A percentile compares a stretch with the other conserved stretches of the same genome.
Conservation (phyloP, 352 stramenopile genomes). For the Halophytophthora batemanensis region DNA sequence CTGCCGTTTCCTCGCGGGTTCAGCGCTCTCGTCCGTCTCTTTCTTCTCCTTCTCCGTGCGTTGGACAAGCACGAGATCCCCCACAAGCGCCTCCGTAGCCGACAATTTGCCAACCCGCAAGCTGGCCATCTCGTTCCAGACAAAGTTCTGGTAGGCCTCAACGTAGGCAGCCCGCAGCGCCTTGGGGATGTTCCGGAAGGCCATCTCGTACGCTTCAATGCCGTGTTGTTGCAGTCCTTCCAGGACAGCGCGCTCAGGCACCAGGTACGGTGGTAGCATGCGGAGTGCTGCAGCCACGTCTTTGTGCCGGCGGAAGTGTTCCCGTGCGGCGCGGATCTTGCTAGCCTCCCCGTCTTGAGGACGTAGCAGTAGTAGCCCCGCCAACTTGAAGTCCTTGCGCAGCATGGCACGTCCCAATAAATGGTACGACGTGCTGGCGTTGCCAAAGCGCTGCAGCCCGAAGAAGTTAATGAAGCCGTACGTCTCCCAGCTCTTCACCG, state of each 20-base stretch:
- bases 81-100: slow-evolving; percentile 57
- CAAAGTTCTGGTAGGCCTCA: slow-evolving; percentile 90
- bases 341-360: slow-evolving; percentile 78
- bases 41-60: slow-evolving; percentile 10
- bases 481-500: slow-evolving; percentile 46
- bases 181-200: slow-evolving; percentile 62
- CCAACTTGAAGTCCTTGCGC: slow-evolving; percentile 92
- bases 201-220: slow-evolving; percentile 66
- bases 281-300: slow-evolving; percentile 71
- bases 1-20: slow-evolving; percentile 34
- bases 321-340: slow-evolving; percentile 72
- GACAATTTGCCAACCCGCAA: slow-evolving; percentile 76
- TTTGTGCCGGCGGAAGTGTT: slow-evolving; percentile 84
- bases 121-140: slow-evolving; percentile 95
- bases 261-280: slow-evolving; percentile 73
- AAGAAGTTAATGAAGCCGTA: slow-evolving; percentile 97
- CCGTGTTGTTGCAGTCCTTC: slow-evolving; percentile 74
- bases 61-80: slow-evolving; percentile 85
- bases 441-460: slow-evolving; percentile 94
- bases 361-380: slow-evolving; percentile 90
- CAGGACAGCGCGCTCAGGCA: slow-evolving; percentile 67
- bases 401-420: slow-evolving; percentile 90
- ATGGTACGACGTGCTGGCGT: slow-evolving; percentile 70
- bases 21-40: slow-evolving; percentile 6
- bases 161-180: slow-evolving; percentile 65